phyloP scores from a whole-genome alignment of 345 rosid genomes.

The Pistacia atlantica region DNA sequence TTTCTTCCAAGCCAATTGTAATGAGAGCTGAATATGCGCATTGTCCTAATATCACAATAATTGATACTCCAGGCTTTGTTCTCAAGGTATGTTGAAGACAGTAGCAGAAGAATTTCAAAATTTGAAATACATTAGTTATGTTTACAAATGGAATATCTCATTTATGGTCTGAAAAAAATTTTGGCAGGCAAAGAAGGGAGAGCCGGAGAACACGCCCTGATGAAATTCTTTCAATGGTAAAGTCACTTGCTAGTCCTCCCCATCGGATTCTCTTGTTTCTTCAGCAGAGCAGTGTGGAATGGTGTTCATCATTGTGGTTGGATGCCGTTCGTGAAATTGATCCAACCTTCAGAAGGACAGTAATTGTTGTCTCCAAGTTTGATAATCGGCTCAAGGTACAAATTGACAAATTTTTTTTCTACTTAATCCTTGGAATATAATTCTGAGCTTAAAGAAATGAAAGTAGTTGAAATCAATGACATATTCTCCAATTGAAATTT shows the following conservation, averaged over 20 bases:
- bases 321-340: constrained; percentile 92
- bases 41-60: constrained; percentile 92
- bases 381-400: constrained; percentile 94
- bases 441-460: background rate
- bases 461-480: background rate
- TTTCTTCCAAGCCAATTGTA: constrained; percentile 89
- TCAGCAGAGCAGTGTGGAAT: constrained; percentile 97
- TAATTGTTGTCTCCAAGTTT: constrained; percentile 92
- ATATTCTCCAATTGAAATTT: background rate
- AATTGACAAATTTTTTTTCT: background rate
- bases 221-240: constrained; percentile 92
- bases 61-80: constrained; percentile 98
- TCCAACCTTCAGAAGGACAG: constrained; percentile 79
- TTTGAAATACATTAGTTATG: background rate
- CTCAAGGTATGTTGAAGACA: constrained; percentile 60
- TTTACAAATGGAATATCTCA: constrained; percentile 1
- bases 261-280: constrained; percentile 89
- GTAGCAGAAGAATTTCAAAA: background rate
- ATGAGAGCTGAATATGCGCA: constrained; percentile 99
- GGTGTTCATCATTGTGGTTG: constrained; percentile 98
- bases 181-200: constrained; percentile 93
- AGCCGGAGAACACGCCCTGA: constrained; percentile 95
- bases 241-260: constrained; percentile 90
- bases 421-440: background rate
- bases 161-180: background rate